Conservation (phyloP, 352 stramenopile genomes). For the Peronospora destructor region DNA sequence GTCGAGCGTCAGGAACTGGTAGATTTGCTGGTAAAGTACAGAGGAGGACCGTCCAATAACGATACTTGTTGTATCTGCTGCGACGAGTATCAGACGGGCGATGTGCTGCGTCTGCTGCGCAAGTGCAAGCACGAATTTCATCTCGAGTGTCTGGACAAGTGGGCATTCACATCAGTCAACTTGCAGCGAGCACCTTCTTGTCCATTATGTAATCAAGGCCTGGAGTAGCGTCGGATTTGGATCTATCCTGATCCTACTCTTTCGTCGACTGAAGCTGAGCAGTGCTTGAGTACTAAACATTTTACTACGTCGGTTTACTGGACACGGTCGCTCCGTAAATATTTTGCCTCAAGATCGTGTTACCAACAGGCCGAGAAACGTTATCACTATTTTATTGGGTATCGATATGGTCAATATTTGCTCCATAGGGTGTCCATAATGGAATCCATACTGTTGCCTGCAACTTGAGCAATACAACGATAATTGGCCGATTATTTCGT, state of each 20-base stretch:
- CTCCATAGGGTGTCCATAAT: background rate
- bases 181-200: slow-evolving; percentile 62
- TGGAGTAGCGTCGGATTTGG: slow-evolving; percentile 37
- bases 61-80: slow-evolving; percentile 86
- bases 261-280: slow-evolving; percentile 1
- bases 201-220: slow-evolving; percentile 74
- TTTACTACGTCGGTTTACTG: slow-evolving; percentile 4
- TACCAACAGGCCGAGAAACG: background rate
- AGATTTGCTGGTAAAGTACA: slow-evolving; percentile 60
- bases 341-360: slow-evolving; percentile 12
- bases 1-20: slow-evolving; percentile 72
- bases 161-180: slow-evolving; percentile 74
- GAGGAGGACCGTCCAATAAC: slow-evolving; percentile 73
- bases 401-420: slow-evolving; percentile 1
- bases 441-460: too few species aligned
- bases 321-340: slow-evolving; percentile 5
- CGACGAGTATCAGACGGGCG: slow-evolving; percentile 74
- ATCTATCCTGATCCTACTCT: background rate
- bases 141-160: slow-evolving; percentile 85
- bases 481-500: slow-evolving; percentile 7
- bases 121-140: slow-evolving; percentile 87
- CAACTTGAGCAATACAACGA: background rate
- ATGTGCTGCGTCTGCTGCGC: slow-evolving; percentile 67
- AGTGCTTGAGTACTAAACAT: background rate
- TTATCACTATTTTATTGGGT: slow-evolving; percentile 5